phyloP scores from a whole-genome alignment of 2,329 filamentous ascomycete species.

The Helminthosporium solani region DNA sequence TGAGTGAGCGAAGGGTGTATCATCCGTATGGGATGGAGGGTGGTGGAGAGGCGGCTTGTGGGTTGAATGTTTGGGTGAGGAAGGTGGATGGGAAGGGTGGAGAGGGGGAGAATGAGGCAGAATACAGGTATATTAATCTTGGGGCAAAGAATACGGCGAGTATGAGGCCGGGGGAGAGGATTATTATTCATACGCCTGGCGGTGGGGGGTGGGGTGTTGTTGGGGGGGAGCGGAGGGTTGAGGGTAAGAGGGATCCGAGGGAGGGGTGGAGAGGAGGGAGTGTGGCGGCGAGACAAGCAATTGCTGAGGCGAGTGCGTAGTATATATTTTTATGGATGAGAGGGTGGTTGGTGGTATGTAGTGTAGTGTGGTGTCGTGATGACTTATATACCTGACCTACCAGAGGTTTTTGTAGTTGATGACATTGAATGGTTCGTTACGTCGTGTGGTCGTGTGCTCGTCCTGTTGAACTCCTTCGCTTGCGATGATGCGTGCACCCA shows the following conservation, averaged over 20 bases:
- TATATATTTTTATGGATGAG: no score
- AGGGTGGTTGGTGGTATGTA: no score
- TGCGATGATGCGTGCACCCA: no score
- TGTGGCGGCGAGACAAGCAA: constrained; percentile 56
- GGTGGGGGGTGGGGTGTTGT: constrained; percentile 73
- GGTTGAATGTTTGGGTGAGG: constrained; percentile 84
- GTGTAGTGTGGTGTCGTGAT: no score
- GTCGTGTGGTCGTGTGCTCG: no score
- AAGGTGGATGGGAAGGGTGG: constrained; percentile 52
- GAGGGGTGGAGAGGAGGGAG: constrained; percentile 62
- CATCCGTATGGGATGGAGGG: constrained; percentile 81
- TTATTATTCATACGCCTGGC: constrained; percentile 75
- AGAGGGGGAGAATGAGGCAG: constrained; percentile 50
- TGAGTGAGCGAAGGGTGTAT: constrained; percentile 74
- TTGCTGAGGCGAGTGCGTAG: constrained; percentile 48
- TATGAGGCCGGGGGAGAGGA: constrained; percentile 74
- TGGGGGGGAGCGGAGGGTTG: constrained; percentile 57
- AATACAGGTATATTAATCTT: constrained; percentile 66
- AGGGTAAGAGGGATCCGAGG: constrained; percentile 58
- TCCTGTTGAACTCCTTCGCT: no score
- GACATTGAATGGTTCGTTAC: no score
- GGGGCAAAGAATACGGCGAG: constrained; percentile 77
- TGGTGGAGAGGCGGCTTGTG: constrained; percentile 74
- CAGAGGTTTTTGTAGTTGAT: no score
- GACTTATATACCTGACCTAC: no score